Evolutionary conservation across 148 eudicot genomes (phyloP), one percentile per base, ranked within the genome.

Genomic region (Amaranthus palmeri): DNA sequence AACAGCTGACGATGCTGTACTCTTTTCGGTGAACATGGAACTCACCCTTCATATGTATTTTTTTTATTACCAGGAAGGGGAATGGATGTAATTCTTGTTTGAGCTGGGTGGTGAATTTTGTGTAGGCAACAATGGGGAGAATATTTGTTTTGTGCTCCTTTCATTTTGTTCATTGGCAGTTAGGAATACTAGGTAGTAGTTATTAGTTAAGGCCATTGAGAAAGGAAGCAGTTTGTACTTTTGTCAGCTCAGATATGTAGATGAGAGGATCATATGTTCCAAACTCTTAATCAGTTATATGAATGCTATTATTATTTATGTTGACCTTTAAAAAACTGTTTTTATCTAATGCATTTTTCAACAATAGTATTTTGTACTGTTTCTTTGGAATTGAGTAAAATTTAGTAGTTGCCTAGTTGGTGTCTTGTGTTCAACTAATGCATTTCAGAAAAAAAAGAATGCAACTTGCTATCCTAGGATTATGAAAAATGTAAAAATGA

Each of bases 1-100:
- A 88, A 77, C 83, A 88, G 90, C 74, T 92, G 80, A 72, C 11
- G 14, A n/a, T 49, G 40, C 46, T 15, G 8, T 42, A 13, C 47
- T 65, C 45, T 50, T 5, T n/a, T 17, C 4, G 12, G 36, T 71
- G 72, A 45, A 46, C 61, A 12, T 61, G 76, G 75, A 59, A 72
- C 51, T 5, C 60, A 12, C 74, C 25, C 60, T 9, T 6, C 48
- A 18, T 13, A 8, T 40, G 9, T 10, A 9, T 7, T 10, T 36
- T 47, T 68, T 61, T 68, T 52, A 62, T 18, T 3, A 61, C 13
- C 48, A 10, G 14, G 17, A 72, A 10, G 14, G 17, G 78, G 65
- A 9, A 4, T 43, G 13, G 4, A 60, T 5, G n/a, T 8, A 53
- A 42, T 7, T 25, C 8, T 60, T 53, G 68, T 78, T 15, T 15